Evolutionary conservation across 306 rosid species (phyloP), one percentile per base, ranked within the genome.

Genomic region (Fagus sylvatica): DNA sequence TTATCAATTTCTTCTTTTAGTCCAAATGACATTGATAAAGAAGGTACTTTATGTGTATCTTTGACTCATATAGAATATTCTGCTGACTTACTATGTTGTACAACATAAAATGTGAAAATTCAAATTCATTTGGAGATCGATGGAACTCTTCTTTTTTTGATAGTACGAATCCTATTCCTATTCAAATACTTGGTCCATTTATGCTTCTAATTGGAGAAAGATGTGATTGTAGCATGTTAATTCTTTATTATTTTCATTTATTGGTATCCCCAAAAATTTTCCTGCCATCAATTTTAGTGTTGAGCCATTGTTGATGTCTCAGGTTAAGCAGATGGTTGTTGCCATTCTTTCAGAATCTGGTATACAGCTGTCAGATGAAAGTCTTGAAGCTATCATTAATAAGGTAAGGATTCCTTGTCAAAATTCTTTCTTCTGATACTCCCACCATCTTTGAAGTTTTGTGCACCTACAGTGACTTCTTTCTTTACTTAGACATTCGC

Each of bases 281-380:
- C 53, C 7, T 28, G 60, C 42, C 46, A 37, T 70, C 49, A 28
- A 22, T 66, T 66, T n/a, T 15, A 30, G 77, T 60, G 56, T 59
- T 73, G 36, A 12, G 46, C 10, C 57, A 3, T 22, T 42, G 48
- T 16, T 13, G 46, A 22, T 30, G 28, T 30, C 78, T 57, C 83
- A 89, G 97, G 94, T 91, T 34, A 87, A 69, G 78, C 90, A 89
- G 82, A 88, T 91, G 97, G 89, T 89, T 53, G 83, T 79, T 60
- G 92, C 97, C 30, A 85, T 80, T 64, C 57, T 91, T 85, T 62
- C 80, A 67, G 97, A 89, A 82, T 71, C 80, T 17, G 83, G 85
- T 39, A 60, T 85, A 53, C 42, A 83, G 43, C 62, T 89, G 54
- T 79, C 87, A 10, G 87, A 89, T 32, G 86, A 89, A 80, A n/a